A percentile compares a stretch with the other conserved stretches of the same genome.
These are phyloP conservation scores for Pseudogymnoascus sp. DNA, from an alignment of 2,329 filamentous ascomycete genomes.

Conservation along the genomic window DNA sequence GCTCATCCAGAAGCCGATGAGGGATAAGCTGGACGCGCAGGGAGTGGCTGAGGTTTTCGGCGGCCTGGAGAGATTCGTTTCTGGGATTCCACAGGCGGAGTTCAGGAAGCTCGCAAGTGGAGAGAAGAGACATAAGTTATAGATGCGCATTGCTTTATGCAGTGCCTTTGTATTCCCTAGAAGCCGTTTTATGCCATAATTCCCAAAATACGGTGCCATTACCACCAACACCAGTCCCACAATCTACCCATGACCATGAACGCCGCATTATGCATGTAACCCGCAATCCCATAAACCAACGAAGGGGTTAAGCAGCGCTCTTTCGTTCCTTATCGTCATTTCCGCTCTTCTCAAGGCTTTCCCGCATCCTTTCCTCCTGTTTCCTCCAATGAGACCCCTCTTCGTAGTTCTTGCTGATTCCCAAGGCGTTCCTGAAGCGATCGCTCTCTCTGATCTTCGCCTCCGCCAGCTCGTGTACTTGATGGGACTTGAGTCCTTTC, in stretches of 20 bases:
- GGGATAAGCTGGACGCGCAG: conserved; percentile 65
- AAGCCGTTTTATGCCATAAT: neutral
- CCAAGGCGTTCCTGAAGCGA: conserved; percentile 74
- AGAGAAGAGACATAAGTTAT: conserved; percentile 93
- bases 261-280: conserved; percentile 5
- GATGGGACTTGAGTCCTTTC: conserved; percentile 73
- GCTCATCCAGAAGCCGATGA: conserved; percentile 67
- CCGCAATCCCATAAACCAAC: neutral
- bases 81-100: conserved; percentile 69
- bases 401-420: conserved; percentile 78
- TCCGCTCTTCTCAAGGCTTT: conserved; percentile 34
- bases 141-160: conserved; percentile 19
- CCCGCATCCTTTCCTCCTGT: conserved; percentile 63
- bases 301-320: neutral
- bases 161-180: conserved; percentile 8
- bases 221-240: neutral
- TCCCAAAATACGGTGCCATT: neutral
- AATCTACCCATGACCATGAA: neutral
- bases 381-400: conserved; percentile 81
- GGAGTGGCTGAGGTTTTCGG: conserved; percentile 80
- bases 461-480: conserved; percentile 92
- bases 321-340: conserved; percentile 10
- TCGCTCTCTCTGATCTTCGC: conserved; percentile 97
- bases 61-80: conserved; percentile 67
- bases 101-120: conserved; percentile 78